Base-by-base conservation (phyloP, 768 basidiomycete genomes). In the Kwoniella shandongensis region DNA sequence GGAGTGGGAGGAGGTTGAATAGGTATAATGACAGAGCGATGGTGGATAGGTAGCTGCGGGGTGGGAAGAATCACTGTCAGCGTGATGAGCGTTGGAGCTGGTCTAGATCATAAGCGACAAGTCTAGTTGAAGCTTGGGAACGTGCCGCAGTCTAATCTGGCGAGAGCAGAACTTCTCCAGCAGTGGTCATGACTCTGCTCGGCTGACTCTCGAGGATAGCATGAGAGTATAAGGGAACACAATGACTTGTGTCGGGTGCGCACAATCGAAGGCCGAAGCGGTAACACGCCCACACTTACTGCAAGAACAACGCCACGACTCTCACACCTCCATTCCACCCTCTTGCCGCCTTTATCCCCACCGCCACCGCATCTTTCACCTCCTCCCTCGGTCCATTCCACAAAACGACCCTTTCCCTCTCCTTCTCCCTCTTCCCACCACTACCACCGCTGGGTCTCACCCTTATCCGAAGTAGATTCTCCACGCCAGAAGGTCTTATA, bases 1-100 rank as follows among this genome's bases (percentile, higher is more conserved):
- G 82, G 30, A 91, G 71, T 0, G 91, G 89, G 22, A 92, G 80
- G 25, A 89, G 81, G 72, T 93, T 93, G 79, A 92, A 85, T 55
- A 91, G 76, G 73, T 83, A 91, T 1, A 93, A 79, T 2, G 89
- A 91, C 29, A 91, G 74, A n/a, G 85, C 84, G 1, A 88, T 81
- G 67, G 83, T 82, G 1, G 63, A 56, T 39, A 69, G 38, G 50
- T 76, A 76, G 10, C 74, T 76, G 38, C 6, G 36, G 45, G 2
- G 23, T 29, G n/a, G 20, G 26, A 44, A 15, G 45, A 13, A 26
- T 35, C 11, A 4, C 11, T 26, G 23, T 32, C 27, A 35, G 13
- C 41, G 26, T 52, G 42, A 11, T 12, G 42, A 22, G 42, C 42
- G 8, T 8, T 36, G 35, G 35, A 36, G 10, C 10, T 10, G 35